Conservation (phyloP, 768 basidiomycete species). For the Hemileccinum impolitum region DNA sequence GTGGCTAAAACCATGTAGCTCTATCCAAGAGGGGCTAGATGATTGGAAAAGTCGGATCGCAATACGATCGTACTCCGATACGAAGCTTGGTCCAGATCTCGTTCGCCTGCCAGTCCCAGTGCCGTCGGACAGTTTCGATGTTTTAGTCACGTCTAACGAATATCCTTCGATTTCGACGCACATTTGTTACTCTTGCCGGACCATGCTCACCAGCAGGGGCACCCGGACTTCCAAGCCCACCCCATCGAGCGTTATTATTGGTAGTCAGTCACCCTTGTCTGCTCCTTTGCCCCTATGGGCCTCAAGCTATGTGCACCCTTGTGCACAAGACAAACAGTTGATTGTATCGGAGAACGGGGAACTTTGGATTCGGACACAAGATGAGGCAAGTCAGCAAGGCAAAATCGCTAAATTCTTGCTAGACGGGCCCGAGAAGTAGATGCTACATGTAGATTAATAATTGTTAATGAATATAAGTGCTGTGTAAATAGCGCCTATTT, state of each 20-base stretch:
- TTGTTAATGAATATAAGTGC: too few species aligned
- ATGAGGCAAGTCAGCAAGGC: constrained; percentile 35
- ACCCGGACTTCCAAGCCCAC: constrained; percentile 37
- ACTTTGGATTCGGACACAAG: constrained; percentile 31
- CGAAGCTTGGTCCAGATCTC: constrained; percentile 16
- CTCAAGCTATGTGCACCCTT: constrained; percentile 1
- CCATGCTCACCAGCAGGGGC: constrained; percentile 56
- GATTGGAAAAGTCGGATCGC: constrained; percentile 76
- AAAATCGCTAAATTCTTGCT: constrained; percentile 40
- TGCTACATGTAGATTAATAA: too few species aligned
- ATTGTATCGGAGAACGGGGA: constrained; percentile 19
- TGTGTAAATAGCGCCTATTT: too few species aligned
- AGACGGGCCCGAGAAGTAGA: constrained; percentile 15
- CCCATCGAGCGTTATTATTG: not conserved
- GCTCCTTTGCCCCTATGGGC: constrained; percentile 35
- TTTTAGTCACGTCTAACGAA: not conserved
- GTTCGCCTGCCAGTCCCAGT: constrained; percentile 4
- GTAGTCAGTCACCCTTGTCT: constrained; percentile 12
- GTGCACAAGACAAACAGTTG: not conserved
- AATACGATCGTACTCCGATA: constrained; percentile 47
- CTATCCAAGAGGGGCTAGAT: constrained; percentile 59
- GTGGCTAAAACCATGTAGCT: constrained; percentile 37
- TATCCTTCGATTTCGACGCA: constrained; percentile 33
- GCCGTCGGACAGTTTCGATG: not conserved
- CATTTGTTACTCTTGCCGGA: constrained; percentile 66